Evolutionary conservation across 2,329 filamentous ascomycete genomes (phyloP), one percentile per base, ranked within the genome.

Genomic region (Claviceps purpurea): DNA sequence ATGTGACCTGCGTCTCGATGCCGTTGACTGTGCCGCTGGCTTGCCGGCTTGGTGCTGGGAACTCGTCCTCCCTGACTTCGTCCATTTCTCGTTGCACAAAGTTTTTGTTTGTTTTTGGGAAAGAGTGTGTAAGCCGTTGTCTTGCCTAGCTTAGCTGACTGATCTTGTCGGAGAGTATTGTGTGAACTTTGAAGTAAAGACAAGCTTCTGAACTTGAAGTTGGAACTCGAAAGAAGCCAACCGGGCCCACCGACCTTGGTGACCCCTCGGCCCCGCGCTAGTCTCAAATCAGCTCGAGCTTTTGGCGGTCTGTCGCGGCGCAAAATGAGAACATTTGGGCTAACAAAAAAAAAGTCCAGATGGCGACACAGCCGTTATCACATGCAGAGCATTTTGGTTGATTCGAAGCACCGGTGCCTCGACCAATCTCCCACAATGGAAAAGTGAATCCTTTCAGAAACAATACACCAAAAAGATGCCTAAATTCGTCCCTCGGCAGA

Each of bases 1-100:
- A 76, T 41, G 81, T 82, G 38, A 87, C 83, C 57, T 89, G 81
- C 1, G 93, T 97, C 39, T 75, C 67, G 22, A 84, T 67, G 34
- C 81, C 82, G 56, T 84, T 80, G 55, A 96, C 79, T 3, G 73
- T 64, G 2, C 84, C 83, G 1, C 74, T 73, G 14, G 73, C 74
- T 55, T 75, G 73, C 50, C 76, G 82, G 2, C 79, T 83, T 11
- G 72, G 69, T 3, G 82, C 85, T 16, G 87, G 87, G 61, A 87
- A 95, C 0, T 78, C 70, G n/a, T 79, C 74, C 45, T 70, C 64
- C 41, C 68, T 66, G 14, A 78, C 62, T 18, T 70, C 69, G 30
- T 58, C 63, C 20, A 60, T 37, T 39, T 10, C 26, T 59, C 44
- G 65, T 67, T 16, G 22, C 34, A 38, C 20, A 49, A 49, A 14